Percentiles rank a stretch among this genome's conserved stretches.
Conservation (phyloP, 768 basidiomycete species). For the Russula virescens region DNA sequence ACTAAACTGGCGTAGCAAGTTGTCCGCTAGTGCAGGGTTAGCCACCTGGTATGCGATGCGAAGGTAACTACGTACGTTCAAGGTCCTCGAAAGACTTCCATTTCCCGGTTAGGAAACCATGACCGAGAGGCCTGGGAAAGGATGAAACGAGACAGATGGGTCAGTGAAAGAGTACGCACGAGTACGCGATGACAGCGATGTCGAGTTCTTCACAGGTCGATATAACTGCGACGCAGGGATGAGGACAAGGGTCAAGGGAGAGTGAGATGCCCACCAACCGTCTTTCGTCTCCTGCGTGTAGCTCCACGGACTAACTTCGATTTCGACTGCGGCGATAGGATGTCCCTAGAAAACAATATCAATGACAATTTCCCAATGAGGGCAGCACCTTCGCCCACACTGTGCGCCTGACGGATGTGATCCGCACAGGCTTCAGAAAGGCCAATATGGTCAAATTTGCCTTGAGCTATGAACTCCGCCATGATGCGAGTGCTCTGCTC, state of each 20-base stretch:
- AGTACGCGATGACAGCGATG: conserved; percentile 54
- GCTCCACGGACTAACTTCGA: conserved; percentile 61
- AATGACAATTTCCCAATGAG: conserved; percentile 26
- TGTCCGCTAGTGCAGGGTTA: conserved; percentile 28
- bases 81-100: conserved; percentile 33
- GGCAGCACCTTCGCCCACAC: conserved; percentile 35
- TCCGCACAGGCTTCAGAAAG: conserved; percentile 49
- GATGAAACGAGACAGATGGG: background rate
- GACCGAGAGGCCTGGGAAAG: conserved; percentile 38
- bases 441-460: conserved; percentile 55
- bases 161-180: conserved; percentile 22
- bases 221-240: conserved; percentile 35
- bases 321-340: conserved; percentile 52
- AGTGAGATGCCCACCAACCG: conserved; percentile 28
- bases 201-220: conserved; percentile 48
- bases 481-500: conserved; percentile 44
- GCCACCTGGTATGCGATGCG: background rate
- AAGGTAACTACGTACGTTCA: conserved; percentile 25
- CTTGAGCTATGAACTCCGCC: conserved; percentile 43
- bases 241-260: background rate
- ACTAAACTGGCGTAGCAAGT: conserved; percentile 32
- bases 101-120: conserved; percentile 48
- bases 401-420: conserved; percentile 39
- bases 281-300: conserved; percentile 49
- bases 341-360: conserved; percentile 2